These are phyloP conservation scores for Haplosporangium gracile DNA, from an alignment of 192 early-diverging fungal genomes.

Conservation along the genomic window DNA sequence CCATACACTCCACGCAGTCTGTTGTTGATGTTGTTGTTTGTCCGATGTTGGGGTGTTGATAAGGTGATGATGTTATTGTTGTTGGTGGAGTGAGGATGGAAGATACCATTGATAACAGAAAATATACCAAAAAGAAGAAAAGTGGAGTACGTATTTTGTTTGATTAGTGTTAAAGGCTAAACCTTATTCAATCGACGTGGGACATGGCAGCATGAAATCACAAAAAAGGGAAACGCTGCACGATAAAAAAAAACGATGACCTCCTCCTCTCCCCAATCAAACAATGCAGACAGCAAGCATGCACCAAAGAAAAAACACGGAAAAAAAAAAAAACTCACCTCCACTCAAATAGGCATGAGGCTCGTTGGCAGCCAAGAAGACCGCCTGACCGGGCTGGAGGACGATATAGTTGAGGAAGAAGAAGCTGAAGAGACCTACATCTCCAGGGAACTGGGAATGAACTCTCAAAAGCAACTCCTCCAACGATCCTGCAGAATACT, in stretches of 20 bases:
- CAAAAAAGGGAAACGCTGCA: background rate
- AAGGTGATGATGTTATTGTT: background rate
- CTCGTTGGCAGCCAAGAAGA: slow-evolving; percentile 97
- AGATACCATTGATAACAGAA: background rate
- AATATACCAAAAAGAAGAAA: background rate
- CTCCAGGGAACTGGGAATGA: slow-evolving; percentile 88
- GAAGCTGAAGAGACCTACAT: slow-evolving; percentile 90
- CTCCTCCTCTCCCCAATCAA: background rate
- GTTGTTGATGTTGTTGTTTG: background rate
- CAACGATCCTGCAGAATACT: slow-evolving; percentile 35
- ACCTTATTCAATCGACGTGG: background rate
- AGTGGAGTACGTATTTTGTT: background rate
- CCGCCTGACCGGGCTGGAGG: slow-evolving; percentile 86
- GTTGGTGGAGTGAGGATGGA: background rate
- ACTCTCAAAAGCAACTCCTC: slow-evolving; percentile 82
- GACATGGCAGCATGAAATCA: background rate
- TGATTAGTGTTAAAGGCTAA: slow-evolving; percentile 13
- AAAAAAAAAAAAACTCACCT: slow-evolving; percentile 59
- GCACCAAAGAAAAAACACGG: background rate
- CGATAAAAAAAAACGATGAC: too few relatives aligned
- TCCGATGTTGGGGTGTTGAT: background rate
- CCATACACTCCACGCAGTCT: slow-evolving; percentile 99
- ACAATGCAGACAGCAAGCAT: background rate
- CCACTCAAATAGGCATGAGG: slow-evolving; percentile 97
- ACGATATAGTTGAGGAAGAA: slow-evolving; percentile 91